These are phyloP conservation scores for Boehmeria nivea DNA, from an alignment of 306 rosid species.

Conservation along the genomic window DNA sequence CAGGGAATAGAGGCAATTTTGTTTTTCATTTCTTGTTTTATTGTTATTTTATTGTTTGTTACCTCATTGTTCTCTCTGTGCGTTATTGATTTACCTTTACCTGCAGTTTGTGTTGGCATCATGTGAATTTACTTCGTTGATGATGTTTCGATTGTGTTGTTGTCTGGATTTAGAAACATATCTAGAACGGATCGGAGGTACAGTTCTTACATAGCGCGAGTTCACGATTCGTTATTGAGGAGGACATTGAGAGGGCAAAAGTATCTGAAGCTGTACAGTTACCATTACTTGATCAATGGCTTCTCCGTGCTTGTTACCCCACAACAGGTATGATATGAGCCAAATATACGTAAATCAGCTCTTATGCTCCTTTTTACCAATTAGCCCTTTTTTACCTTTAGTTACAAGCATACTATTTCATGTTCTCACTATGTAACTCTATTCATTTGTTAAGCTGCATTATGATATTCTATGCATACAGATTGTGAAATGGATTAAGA, in stretches of 20 bases:
- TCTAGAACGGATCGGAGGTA: constrained; percentile 49
- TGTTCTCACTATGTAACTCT: neutral
- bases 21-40: neutral
- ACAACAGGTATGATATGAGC: constrained; percentile 56
- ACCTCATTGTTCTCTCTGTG: neutral
- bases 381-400: too few relatives aligned
- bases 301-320: constrained; percentile 79
- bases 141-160: constrained; percentile 13
- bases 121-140: constrained; percentile 17
- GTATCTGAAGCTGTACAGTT: constrained; percentile 92
- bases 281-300: constrained; percentile 90
- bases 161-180: constrained; percentile 34
- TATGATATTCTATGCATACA: too few relatives aligned
- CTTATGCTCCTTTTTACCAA: too few relatives aligned
- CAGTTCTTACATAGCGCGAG: constrained; percentile 55
- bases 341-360: neutral
- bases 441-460: neutral
- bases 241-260: constrained; percentile 76
- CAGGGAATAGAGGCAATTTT: neutral
- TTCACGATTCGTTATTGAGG: constrained; percentile 85
- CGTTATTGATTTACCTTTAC: neutral
- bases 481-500: too few relatives aligned
- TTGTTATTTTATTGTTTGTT: too few relatives aligned
- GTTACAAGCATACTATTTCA: too few relatives aligned
- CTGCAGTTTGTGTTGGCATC: constrained; percentile 13